A percentile compares a stretch with the other conserved stretches of the same genome.
Conservation (phyloP, 108 stramenopile genomes). For the Skeletonema grethae region DNA sequence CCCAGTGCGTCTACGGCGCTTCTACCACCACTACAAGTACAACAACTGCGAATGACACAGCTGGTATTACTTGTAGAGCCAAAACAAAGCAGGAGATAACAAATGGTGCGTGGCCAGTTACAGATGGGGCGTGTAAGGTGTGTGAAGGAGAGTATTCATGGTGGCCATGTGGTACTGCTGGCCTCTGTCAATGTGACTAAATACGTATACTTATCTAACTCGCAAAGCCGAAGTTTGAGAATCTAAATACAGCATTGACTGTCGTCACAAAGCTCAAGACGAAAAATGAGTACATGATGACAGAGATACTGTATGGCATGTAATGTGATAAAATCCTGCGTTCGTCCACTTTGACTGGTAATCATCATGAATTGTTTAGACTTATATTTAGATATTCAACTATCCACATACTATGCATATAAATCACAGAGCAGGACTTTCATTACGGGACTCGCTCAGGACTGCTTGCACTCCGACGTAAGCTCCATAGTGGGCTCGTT, state of each 20-base stretch:
- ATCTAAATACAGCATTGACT: no score
- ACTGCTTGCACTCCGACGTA: constrained; percentile 3
- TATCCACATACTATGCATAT: not conserved
- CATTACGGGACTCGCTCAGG: not conserved
- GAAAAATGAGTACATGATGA: no score
- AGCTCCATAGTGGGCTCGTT: not conserved
- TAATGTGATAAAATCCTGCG: no score
- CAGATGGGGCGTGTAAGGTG: not conserved
- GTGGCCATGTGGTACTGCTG: not conserved
- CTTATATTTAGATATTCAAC: not conserved
- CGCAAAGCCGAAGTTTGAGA: no score
- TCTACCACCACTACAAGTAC: not conserved
- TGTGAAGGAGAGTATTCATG: not conserved
- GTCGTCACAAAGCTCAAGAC: no score
- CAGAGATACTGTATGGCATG: no score
- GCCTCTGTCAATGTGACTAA: not conserved
- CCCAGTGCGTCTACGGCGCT: not conserved
- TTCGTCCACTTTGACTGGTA: no score
- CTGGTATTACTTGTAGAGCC: not conserved
- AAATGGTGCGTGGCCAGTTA: not conserved
- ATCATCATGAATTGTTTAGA: not conserved
- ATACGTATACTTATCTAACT: not conserved
- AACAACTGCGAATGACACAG: not conserved
- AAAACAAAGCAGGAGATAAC: not conserved
- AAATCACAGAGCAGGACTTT: not conserved